Evolutionary conservation across 257 asterid species (phyloP), one percentile per base, ranked within the genome.

Genomic region (Solanum verrucosum): DNA sequence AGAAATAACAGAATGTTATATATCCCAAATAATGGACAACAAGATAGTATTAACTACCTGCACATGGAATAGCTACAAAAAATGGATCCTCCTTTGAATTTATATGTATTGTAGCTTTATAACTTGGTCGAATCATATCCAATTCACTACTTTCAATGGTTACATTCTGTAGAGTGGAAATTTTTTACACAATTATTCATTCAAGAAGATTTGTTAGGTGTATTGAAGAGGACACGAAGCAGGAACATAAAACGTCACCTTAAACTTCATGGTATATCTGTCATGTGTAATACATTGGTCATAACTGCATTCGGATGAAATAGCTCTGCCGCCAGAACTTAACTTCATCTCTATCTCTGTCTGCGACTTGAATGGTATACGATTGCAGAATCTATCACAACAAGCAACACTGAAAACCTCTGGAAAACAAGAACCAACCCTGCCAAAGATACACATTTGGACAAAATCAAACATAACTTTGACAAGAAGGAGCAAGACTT

Each of bases 51-150:
- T 83, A 86, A 11, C 38, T 88, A 95, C 98, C 98, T 90, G 59
- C 87, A 88, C 95, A 92, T 3, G 88, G 93, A 88, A 88, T 88
- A 67, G 89, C 87, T 27, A 89, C 89, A 15, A 79, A 90, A 40
- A 90, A 77, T 9, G 88, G 87, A 68, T 90, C 85, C 86, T 94
- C 94, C 18, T 3, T 89, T 4, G 92, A 77, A 85, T 90, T 87
- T 82, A 95, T 87, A 79, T 44, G 46, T 60, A 94, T 86, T 1
- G 90, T 84, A 27, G 94, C 93, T 84, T 89, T 91, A 94, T 94
- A 94, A 42, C 83, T 89, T 25, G 96, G 98, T 14, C 92, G 91
- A 88, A 93, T 92, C 89, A 73, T 89, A 87, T 92, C 94, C 89
- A 95, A 67, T 15, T 83, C 89, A 40, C 75, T 71, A 89, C 90